phyloP scores from a whole-genome alignment of 768 basidiomycete species.

The Fistulinella prunicolor region DNA sequence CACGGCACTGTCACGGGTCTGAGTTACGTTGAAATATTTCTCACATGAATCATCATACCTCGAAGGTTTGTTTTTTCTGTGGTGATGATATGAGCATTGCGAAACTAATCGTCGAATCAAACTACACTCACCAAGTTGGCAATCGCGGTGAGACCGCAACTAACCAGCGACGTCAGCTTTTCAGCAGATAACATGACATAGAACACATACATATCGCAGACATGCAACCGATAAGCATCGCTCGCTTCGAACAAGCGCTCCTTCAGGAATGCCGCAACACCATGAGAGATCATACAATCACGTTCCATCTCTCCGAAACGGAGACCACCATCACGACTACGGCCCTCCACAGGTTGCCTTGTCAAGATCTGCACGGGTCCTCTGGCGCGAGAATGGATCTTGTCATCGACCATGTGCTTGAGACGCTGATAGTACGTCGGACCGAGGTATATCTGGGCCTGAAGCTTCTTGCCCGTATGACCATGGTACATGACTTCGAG shows the following conservation, averaged over 20 bases:
- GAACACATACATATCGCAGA: slow-evolving; percentile 86
- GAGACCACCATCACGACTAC: slow-evolving; percentile 96
- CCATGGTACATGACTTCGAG: slow-evolving; percentile 99
- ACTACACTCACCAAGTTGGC: slow-evolving; percentile 79
- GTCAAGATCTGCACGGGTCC: slow-evolving; percentile 98
- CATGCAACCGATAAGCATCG: slow-evolving; percentile 90
- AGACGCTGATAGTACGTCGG: slow-evolving; percentile 98
- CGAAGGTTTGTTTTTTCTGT: slow-evolving; percentile 97
- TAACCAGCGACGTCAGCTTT: slow-evolving; percentile 29
- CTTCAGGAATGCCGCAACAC: slow-evolving; percentile 96
- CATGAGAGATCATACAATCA: slow-evolving; percentile 99
- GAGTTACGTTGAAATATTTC: slow-evolving; percentile 2
- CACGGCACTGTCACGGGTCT: slow-evolving; percentile 60
- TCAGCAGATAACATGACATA: background rate
- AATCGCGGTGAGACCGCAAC: slow-evolving; percentile 94
- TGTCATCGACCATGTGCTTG: slow-evolving; percentile 99
- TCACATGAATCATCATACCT: slow-evolving; percentile 41
- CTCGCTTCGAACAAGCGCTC: slow-evolving; percentile 94
- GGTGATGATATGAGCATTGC: slow-evolving; percentile 6
- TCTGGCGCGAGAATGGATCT: slow-evolving; percentile 96
- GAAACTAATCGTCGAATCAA: slow-evolving; percentile 1
- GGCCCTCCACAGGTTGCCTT: slow-evolving; percentile 96
- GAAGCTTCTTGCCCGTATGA: slow-evolving; percentile 95
- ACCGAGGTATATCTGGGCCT: slow-evolving; percentile 97
- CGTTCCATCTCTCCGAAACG: slow-evolving; percentile 99